phyloP scores from a whole-genome alignment of 805 yeast genomes.

The Starmerella sirachaensis region DNA sequence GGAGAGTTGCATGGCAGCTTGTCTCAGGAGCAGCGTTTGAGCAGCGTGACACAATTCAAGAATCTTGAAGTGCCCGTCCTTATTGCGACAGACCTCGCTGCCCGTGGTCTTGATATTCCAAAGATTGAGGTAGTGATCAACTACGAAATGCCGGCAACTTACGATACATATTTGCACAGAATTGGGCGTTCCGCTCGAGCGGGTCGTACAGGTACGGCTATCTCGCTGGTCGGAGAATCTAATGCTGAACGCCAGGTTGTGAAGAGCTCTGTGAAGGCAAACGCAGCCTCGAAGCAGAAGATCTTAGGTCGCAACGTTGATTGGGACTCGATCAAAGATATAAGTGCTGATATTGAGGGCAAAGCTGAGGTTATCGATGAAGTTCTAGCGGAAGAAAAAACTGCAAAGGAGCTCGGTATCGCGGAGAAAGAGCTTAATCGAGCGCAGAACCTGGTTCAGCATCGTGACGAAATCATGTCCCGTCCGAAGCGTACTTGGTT shows the following conservation, averaged over 20 bases:
- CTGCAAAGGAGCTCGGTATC: slow-evolving; percentile 68
- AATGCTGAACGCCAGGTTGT: slow-evolving; percentile 80
- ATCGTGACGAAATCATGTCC: slow-evolving; percentile 68
- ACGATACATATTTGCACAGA: slow-evolving; percentile 88
- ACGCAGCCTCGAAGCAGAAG: slow-evolving; percentile 39
- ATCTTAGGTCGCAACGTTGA: slow-evolving; percentile 78
- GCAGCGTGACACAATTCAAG: slow-evolving; percentile 71
- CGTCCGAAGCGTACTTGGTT: slow-evolving; percentile 98
- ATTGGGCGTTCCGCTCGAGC: slow-evolving; percentile 99
- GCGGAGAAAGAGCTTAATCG: slow-evolving; percentile 87
- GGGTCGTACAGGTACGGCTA: slow-evolving; percentile 87
- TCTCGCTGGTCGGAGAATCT: slow-evolving; percentile 87
- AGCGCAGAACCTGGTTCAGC: slow-evolving; percentile 73
- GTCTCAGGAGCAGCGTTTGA: slow-evolving; percentile 83
- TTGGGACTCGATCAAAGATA: slow-evolving; percentile 70
- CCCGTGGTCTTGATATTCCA: slow-evolving; percentile 98
- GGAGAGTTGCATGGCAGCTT: slow-evolving; percentile 71
- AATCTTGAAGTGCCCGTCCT: slow-evolving; percentile 72
- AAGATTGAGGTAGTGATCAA: slow-evolving; percentile 90
- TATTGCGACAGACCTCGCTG: slow-evolving; percentile 94
- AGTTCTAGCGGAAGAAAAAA: slow-evolving; percentile 74
- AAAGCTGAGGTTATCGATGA: slow-evolving; percentile 57
- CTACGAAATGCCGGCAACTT: slow-evolving; percentile 88
- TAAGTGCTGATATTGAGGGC: slow-evolving; percentile 47
- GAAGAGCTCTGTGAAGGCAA: slow-evolving; percentile 58